Conservation (phyloP, 805 yeast species). For the Candida manassasensis region DNA sequence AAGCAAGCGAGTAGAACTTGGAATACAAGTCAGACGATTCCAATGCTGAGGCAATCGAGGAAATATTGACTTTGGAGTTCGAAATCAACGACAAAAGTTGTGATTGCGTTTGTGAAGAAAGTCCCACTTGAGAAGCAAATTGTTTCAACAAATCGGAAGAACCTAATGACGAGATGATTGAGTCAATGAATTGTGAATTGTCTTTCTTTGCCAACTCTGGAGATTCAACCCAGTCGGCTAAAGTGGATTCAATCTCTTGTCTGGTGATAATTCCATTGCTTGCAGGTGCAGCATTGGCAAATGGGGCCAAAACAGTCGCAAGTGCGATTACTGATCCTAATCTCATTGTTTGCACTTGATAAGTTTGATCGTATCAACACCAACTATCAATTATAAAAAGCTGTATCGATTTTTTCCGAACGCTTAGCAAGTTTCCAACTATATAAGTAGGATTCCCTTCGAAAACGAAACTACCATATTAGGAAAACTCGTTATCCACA, state of each 20-base stretch:
- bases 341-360: conserved; percentile 1
- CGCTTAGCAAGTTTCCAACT: no score
- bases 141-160: conserved; percentile 4
- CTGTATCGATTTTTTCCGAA: no score
- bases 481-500: no score
- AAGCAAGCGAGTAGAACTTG: conserved; percentile 13
- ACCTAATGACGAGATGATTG: conserved; percentile 1
- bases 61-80: conserved; percentile 10
- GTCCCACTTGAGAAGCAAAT: conserved; percentile 6
- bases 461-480: no score
- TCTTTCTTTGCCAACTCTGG: conserved; percentile 1
- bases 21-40: conserved; percentile 11
- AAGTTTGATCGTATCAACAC: no score
- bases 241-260: conserved; percentile 2
- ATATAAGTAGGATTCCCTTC: no score
- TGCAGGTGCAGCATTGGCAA: conserved; percentile 2
- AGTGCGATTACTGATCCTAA: not conserved
- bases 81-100: not conserved
- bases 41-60: conserved; percentile 10
- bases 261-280: conserved; percentile 1
- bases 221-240: not conserved
- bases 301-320: not conserved
- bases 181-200: conserved; percentile 3
- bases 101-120: conserved; percentile 2
- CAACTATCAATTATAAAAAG: no score